These are phyloP conservation scores for Mortierella sp. DNA, from an alignment of 371 early-diverging fungal species.

Conservation along the genomic window DNA sequence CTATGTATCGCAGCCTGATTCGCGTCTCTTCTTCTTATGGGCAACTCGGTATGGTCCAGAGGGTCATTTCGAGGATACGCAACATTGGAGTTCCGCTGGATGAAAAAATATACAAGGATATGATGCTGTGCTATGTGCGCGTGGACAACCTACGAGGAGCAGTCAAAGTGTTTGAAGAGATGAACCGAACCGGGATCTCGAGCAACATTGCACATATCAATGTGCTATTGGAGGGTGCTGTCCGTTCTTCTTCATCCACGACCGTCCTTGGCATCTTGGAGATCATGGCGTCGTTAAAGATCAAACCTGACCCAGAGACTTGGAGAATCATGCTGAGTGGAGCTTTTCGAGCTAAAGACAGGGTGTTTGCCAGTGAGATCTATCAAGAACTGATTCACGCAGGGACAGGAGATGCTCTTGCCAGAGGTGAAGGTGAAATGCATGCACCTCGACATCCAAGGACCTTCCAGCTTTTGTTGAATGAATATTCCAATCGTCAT, in stretches of 20 bases:
- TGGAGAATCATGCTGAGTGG: slow-evolving; percentile 40
- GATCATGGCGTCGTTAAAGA: slow-evolving; percentile 27
- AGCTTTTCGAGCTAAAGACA: slow-evolving; percentile 18
- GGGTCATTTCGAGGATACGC: slow-evolving; percentile 26
- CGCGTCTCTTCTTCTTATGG: slow-evolving; percentile 28
- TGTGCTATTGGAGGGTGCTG: slow-evolving; percentile 38
- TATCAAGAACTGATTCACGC: slow-evolving; percentile 24
- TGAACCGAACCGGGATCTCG: slow-evolving; percentile 13
- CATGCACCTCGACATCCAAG: slow-evolving; percentile 39
- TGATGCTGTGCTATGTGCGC: slow-evolving; percentile 42
- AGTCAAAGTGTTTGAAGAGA: slow-evolving; percentile 35
- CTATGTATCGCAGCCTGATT: slow-evolving; percentile 29
- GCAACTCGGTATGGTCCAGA: slow-evolving; percentile 31
- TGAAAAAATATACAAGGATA: slow-evolving; percentile 19
- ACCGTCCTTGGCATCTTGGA: slow-evolving; percentile 39
- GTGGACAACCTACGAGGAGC: slow-evolving; percentile 27
- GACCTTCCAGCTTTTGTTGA: slow-evolving; percentile 34
- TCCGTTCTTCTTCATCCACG: slow-evolving; percentile 13
- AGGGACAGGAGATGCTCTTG: slow-evolving; percentile 5
- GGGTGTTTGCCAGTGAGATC: slow-evolving; percentile 14
- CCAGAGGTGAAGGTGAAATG: slow-evolving; percentile 14
- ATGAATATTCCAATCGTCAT: slow-evolving; percentile 30
- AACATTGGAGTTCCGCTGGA: slow-evolving; percentile 28
- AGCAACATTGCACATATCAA: slow-evolving; percentile 32
- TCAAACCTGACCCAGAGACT: slow-evolving; percentile 27